Evolutionary conservation across 768 basidiomycete genomes (phyloP).

Genomic region (Lactarius vividus): DNA sequence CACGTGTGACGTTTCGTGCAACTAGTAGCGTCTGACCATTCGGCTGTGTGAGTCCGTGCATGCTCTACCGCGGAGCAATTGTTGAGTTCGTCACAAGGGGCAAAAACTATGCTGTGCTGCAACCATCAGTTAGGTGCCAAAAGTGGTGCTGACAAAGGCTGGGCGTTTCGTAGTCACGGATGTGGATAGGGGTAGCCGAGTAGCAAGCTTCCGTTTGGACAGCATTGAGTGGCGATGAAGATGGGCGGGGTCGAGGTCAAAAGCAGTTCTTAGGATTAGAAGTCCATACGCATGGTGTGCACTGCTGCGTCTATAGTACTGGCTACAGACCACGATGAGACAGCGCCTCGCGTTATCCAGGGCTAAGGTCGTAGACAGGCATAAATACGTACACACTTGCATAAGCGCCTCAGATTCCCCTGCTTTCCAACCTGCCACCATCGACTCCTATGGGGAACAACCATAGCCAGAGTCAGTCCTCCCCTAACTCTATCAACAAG

Average conservation of each 20-base stretch:
- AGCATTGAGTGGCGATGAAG: not conserved
- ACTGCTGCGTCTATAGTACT: not conserved
- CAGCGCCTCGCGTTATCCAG: not conserved
- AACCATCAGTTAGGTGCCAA: not conserved
- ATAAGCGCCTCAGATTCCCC: conserved; percentile 15
- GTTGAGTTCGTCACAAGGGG: not conserved
- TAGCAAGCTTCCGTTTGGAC: not conserved
- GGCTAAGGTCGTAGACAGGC: not conserved
- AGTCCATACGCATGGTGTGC: not conserved
- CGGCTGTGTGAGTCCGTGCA: too few relatives aligned
- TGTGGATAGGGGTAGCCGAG: not conserved
- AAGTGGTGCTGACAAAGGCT: conserved; percentile 1
- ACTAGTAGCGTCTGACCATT: too few relatives aligned
- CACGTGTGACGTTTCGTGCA: not conserved
- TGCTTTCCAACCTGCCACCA: conserved; percentile 15
- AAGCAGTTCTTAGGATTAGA: not conserved
- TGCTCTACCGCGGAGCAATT: not conserved
- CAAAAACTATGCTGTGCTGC: not conserved
- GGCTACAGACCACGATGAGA: not conserved
- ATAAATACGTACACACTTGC: conserved; percentile 23
- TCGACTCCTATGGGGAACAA: conserved; percentile 26
- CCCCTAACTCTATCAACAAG: conserved; percentile 4
- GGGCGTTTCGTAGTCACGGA: not conserved
- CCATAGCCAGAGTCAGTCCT: conserved; percentile 18
- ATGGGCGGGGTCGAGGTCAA: not conserved